Evolutionary conservation across 805 yeast species (phyloP).

Genomic region (Monosporozyma yasuniensis): DNA sequence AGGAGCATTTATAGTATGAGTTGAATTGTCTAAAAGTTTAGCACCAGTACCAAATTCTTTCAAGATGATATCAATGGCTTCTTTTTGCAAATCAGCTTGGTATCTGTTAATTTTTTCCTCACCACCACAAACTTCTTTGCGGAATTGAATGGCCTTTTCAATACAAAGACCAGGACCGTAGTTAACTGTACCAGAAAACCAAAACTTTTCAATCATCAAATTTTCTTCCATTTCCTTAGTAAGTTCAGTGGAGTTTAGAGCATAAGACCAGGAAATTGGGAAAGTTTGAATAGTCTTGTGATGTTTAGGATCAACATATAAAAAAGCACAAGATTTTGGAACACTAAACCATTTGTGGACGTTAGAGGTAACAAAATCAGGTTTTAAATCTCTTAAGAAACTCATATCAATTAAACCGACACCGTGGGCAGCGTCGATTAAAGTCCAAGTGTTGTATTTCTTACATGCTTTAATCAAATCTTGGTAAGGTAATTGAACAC

Average conservation of each 20-base stretch:
- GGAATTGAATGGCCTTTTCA: slow-evolving; percentile 44
- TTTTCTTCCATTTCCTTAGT: background rate
- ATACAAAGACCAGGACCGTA: slow-evolving; percentile 37
- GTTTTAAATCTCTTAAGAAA: slow-evolving; percentile 33
- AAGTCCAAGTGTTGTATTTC: slow-evolving; percentile 39
- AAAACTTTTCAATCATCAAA: slow-evolving; percentile 32
- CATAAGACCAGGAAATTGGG: slow-evolving; percentile 44
- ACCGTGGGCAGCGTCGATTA: slow-evolving; percentile 69
- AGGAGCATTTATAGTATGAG: slow-evolving; percentile 10
- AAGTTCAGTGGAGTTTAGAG: background rate
- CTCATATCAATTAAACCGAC: slow-evolving; percentile 46
- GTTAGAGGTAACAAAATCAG: slow-evolving; percentile 56
- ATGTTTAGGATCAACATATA: slow-evolving; percentile 47
- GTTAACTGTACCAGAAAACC: slow-evolving; percentile 42
- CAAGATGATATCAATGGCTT: slow-evolving; percentile 36
- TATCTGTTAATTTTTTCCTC: slow-evolving; percentile 43
- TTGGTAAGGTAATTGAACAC: slow-evolving; percentile 48
- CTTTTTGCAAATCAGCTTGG: slow-evolving; percentile 36
- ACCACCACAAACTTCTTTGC: slow-evolving; percentile 44
- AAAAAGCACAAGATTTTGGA: slow-evolving; percentile 49
- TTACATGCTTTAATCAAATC: slow-evolving; percentile 38
- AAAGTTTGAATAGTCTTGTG: slow-evolving; percentile 45
- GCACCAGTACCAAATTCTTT: slow-evolving; percentile 33
- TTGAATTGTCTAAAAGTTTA: slow-evolving; percentile 23
- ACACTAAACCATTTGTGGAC: slow-evolving; percentile 62